Evolutionary conservation across 345 rosid species (phyloP).

Genomic region (Angophora floribunda): DNA sequence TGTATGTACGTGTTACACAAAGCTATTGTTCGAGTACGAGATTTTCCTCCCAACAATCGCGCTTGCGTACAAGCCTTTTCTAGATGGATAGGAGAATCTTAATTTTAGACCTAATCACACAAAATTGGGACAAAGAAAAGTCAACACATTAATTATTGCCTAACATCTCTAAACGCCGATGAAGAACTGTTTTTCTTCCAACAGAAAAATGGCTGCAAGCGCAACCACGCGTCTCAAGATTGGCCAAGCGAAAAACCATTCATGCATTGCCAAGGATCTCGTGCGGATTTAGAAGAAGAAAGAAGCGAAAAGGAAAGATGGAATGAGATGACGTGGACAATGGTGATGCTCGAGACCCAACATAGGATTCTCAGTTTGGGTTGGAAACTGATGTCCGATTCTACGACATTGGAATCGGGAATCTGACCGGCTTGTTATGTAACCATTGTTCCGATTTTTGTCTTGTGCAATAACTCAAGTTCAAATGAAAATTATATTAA

Average conservation of each 20-base stretch:
- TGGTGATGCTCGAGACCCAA: background rate
- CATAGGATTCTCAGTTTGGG: background rate
- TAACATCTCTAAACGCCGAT: no score
- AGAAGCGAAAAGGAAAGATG: background rate
- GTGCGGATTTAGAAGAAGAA: background rate
- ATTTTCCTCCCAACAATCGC: no score
- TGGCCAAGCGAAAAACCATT: background rate
- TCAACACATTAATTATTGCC: background rate
- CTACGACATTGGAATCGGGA: background rate
- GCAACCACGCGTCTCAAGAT: background rate
- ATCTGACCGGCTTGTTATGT: background rate
- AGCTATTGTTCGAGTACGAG: no score
- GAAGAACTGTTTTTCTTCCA: background rate
- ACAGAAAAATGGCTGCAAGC: background rate
- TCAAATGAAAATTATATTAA: no score
- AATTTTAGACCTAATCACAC: background rate
- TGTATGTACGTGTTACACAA: no score
- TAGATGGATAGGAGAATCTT: background rate
- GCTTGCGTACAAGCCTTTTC: background rate
- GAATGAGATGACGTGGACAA: background rate
- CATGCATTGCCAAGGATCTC: background rate
- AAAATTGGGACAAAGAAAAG: background rate
- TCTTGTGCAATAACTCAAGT: background rate
- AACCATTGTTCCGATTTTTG: background rate
- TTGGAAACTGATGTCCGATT: no score